Conservation (phyloP, 768 basidiomycete genomes). For the Termitomyces sp. region DNA sequence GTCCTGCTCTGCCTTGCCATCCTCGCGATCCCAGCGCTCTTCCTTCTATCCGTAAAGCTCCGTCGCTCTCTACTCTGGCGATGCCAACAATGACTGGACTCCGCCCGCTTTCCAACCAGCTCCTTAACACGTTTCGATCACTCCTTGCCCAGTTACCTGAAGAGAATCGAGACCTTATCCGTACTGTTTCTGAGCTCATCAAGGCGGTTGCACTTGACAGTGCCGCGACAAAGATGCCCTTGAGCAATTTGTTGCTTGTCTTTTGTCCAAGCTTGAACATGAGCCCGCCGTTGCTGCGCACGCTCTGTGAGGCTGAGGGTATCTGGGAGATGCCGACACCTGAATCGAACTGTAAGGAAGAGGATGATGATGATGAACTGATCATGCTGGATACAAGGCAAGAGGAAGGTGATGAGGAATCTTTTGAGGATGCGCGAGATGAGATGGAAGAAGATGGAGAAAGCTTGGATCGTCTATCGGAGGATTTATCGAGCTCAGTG, state of each 20-base stretch:
- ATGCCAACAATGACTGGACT: conserved; percentile 60
- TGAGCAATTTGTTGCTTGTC: conserved; percentile 82
- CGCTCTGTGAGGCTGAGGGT: conserved; percentile 63
- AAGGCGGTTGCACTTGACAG: conserved; percentile 62
- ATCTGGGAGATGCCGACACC: conserved; percentile 47
- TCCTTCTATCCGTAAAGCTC: conserved; percentile 59
- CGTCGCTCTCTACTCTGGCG: conserved; percentile 73
- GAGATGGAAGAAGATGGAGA: conserved; percentile 20
- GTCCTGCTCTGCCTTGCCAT: conserved; percentile 12
- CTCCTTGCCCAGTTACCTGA: conserved; percentile 65
- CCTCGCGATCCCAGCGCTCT: conserved; percentile 23
- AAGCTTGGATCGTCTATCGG: too few species aligned
- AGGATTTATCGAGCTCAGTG: conserved; percentile 21
- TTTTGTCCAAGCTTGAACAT: conserved; percentile 85
- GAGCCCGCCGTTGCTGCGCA: conserved; percentile 65
- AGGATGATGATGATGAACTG: conserved; percentile 17
- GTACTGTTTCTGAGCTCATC: conserved; percentile 78
- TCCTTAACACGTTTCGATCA: conserved; percentile 52
- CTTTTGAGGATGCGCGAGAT: conserved; percentile 20
- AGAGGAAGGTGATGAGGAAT: conserved; percentile 18
- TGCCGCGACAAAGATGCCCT: conserved; percentile 85
- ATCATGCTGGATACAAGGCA: conserved; percentile 22
- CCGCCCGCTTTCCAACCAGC: conserved; percentile 53
- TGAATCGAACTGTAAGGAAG: conserved; percentile 25
- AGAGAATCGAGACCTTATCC: conserved; percentile 81